A percentile compares a stretch with the other conserved stretches of the same genome.
Evolutionary conservation across 1,139 yeast genomes (phyloP).

Genomic region (Magnusiomyces magnusii): DNA sequence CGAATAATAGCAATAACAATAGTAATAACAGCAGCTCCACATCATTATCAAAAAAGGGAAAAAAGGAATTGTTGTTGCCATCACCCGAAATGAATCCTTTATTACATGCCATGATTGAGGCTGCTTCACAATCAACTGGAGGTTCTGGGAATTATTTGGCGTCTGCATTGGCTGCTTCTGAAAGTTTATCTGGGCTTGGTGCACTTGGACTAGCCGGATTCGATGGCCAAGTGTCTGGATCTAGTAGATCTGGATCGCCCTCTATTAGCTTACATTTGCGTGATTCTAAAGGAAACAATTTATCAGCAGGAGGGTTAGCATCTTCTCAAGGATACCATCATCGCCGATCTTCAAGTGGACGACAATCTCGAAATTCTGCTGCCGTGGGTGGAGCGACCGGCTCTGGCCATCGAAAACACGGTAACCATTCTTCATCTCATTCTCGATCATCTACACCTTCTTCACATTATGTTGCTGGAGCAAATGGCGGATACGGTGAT

Average conservation of each 20-base stretch:
- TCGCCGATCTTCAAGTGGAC: not conserved
- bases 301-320: not conserved
- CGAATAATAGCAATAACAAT: not conserved
- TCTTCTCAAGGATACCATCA: conserved; percentile 1
- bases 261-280: not conserved
- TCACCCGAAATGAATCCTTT: conserved; percentile 1
- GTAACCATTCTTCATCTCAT: not conserved
- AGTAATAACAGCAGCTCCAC: too few relatives aligned
- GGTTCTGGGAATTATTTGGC: not conserved
- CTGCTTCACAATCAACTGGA: conserved; percentile 1
- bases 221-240: not conserved
- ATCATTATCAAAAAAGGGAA: not conserved
- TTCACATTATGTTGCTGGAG: not conserved
- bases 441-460: not conserved
- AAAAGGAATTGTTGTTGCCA: not conserved
- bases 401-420: not conserved
- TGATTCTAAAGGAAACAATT: not conserved
- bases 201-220: not conserved
- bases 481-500: not conserved
- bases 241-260: not conserved
- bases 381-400: not conserved
- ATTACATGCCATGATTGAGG: conserved; percentile 1
- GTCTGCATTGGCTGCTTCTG: not conserved
- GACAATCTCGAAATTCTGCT: not conserved
- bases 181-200: not conserved